Conservation (phyloP, 1,284 basidiomycete genomes). For the Ganoderma lucidum region DNA sequence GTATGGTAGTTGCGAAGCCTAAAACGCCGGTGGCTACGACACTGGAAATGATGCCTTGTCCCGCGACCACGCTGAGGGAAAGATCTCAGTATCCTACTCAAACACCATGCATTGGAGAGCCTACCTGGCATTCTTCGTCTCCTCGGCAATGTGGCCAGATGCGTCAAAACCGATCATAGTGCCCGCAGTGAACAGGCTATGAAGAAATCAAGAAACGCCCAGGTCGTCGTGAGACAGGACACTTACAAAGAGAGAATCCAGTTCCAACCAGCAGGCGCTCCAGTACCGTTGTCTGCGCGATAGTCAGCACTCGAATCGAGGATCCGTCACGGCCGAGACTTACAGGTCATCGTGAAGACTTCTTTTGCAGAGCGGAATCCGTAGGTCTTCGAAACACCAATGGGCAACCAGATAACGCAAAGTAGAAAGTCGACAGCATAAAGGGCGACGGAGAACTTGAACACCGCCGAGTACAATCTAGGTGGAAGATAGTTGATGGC, state of each 20-base stretch:
- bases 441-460: constrained; percentile 75
- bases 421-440: constrained; percentile 87
- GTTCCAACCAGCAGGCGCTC: constrained; percentile 85
- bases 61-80: constrained; percentile 68
- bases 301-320: constrained; percentile 8
- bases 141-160: constrained; percentile 88
- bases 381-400: constrained; percentile 84
- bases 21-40: constrained; percentile 78
- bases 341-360: constrained; percentile 84
- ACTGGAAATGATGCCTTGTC: constrained; percentile 80
- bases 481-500: constrained; percentile 87
- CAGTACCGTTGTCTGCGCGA: constrained; percentile 81
- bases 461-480: constrained; percentile 72
- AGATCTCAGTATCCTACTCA: constrained; percentile 9
- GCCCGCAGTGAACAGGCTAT: constrained; percentile 82
- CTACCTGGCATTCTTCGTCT: constrained; percentile 86
- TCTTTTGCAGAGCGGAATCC: constrained; percentile 83
- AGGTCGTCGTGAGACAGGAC: constrained; percentile 17
- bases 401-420: constrained; percentile 88
- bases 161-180: constrained; percentile 90
- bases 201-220: constrained; percentile 11
- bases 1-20: constrained; percentile 78
- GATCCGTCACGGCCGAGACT: constrained; percentile 39
- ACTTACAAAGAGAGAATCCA: constrained; percentile 81
- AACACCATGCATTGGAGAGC: constrained; percentile 5